phyloP scores from a whole-genome alignment of 2,329 filamentous ascomycete genomes.

The Lecanicillium sp. region DNA sequence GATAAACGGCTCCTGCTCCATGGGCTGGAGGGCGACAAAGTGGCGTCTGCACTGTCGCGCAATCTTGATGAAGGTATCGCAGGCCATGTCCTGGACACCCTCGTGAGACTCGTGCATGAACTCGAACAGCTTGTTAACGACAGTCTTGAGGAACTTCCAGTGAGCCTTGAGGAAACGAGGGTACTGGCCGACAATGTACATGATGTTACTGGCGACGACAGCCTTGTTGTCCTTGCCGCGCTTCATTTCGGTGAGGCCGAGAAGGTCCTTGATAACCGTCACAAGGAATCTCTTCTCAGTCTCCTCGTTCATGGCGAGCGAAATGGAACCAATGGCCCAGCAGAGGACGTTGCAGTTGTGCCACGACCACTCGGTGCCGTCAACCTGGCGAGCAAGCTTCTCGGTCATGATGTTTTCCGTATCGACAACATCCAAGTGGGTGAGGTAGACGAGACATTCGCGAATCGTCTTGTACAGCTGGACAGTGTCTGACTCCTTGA shows the following conservation, averaged over 20 bases:
- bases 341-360: conserved; percentile 99
- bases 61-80: conserved; percentile 99
- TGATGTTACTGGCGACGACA: conserved; percentile 97
- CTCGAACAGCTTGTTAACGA: conserved; percentile 98
- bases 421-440: conserved; percentile 93
- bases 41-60: conserved; percentile 96
- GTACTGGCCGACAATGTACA: conserved; percentile 99
- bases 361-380: conserved; percentile 97
- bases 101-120: conserved; percentile 99
- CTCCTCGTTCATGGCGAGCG: conserved; percentile 98
- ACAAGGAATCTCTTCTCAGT: conserved; percentile 98
- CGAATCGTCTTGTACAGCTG: conserved; percentile 98
- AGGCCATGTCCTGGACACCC: conserved; percentile 99
- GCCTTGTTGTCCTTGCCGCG: conserved; percentile 99
- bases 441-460: conserved; percentile 94
- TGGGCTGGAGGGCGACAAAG: conserved; percentile 92
- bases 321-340: conserved; percentile 99
- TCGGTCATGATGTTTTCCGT: conserved; percentile 99
- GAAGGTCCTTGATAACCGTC: conserved; percentile 95
- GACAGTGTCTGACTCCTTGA: conserved; percentile 98
- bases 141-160: conserved; percentile 99
- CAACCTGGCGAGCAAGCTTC: conserved; percentile 90
- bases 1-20: conserved; percentile 92
- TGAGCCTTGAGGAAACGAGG: conserved; percentile 97
- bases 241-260: conserved; percentile 98